A percentile compares a stretch with the other conserved stretches of the same genome.
Conservation (phyloP, 495 filamentous ascomycete genomes). For the Penicillium arizonense region DNA sequence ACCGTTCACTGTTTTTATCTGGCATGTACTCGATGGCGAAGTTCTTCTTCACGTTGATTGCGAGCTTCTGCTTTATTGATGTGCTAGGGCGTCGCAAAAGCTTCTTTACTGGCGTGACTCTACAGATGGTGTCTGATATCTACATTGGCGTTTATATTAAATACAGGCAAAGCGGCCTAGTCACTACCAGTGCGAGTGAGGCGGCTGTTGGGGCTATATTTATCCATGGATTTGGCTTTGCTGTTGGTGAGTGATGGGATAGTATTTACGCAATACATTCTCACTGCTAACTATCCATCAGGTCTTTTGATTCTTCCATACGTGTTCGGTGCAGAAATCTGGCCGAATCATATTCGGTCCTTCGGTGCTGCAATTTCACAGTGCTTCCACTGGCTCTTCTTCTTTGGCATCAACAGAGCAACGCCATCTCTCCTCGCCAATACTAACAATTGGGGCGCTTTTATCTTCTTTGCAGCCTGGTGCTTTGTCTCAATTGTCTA, state of each 20-base stretch:
- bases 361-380: conserved; percentile 17
- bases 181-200: conserved; percentile 1
- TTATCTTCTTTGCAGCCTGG: conserved; percentile 17
- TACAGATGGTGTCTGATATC: conserved; percentile 13
- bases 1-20: conserved; percentile 6
- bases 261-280: not conserved
- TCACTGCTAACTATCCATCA: not conserved
- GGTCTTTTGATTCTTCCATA: conserved; percentile 17
- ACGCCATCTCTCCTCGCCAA: conserved; percentile 9
- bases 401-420: conserved; percentile 10
- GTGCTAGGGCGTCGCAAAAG: conserved; percentile 12
- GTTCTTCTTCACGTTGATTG: conserved; percentile 11
- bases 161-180: conserved; percentile 2
- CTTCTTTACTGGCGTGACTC: conserved; percentile 8
- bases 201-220: conserved; percentile 12
- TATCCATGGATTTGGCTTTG: conserved; percentile 15
- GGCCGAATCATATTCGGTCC: conserved; percentile 20
- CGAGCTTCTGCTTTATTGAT: conserved; percentile 18
- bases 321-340: conserved; percentile 19
- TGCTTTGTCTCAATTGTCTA: conserved; percentile 7
- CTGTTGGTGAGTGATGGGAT: conserved; percentile 2
- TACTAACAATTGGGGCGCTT: conserved; percentile 18
- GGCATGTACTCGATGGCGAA: conserved; percentile 18
- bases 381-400: conserved; percentile 22
- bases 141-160: conserved; percentile 15